Base-by-base conservation (phyloP, 148 eudicot genomes). In the Agrostemma githago region DNA sequence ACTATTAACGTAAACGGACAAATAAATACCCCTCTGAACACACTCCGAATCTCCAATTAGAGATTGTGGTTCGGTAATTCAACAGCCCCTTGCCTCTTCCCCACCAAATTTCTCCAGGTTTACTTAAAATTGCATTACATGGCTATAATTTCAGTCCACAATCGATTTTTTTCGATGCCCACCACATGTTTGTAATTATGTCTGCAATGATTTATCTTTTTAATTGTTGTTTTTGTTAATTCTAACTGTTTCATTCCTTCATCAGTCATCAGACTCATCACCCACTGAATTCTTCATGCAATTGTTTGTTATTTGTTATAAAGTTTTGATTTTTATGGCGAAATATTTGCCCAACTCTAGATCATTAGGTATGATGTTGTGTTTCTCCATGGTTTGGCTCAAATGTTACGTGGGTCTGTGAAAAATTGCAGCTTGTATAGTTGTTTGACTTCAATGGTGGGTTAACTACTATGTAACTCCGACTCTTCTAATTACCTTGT, bases 131-230 rank as follows among this genome's bases (percentile, higher is more conserved):
- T 51, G 46, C 46, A 17, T 40, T 41, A 2, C 59, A 26, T 21
- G 70, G 66, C 7, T 41, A n/a, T 39, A 39, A 66, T 57, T 34
- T 57, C 19, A 5, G 20, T 15, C 0, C 37, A 6, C 51, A 46
- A 26, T 53, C 12, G 66, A 20, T 75, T 34, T 38, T 4, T n/a
- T 79, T 53, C 58, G 20, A 58, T 75, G 38, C 64, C 11, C 72
- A 70, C 44, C 60, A 60, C 67, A 14, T 76, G 82, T 66, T 72
- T 66, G 68, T 65, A 65, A 26, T 57, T 65, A 44, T 75, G 75
- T 76, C 56, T 71, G 48, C 44, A 44, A 70, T 54, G 37, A n/a
- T 59, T 0, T 3, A 58, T 26, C 34, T 8, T 69, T 12, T 59
- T 68, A 10, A 39, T 21, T 70, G 19, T 39, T 9, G 43, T 68